Evolutionary conservation across 2,329 filamentous ascomycete genomes (phyloP), one percentile per base, ranked within the genome.

Genomic region (Didymellaceae sp.): DNA sequence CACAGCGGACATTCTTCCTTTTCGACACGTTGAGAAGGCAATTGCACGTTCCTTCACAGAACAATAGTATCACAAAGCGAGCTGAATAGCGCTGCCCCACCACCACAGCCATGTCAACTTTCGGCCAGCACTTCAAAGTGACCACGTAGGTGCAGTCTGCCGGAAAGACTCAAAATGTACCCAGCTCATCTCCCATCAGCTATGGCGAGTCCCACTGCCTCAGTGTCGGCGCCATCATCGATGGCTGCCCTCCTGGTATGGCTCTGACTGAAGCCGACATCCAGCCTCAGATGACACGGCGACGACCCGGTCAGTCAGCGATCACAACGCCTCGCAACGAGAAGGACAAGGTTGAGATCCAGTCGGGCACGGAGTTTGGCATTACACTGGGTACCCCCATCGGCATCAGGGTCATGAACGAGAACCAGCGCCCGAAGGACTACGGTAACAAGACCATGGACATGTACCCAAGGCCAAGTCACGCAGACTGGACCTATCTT

Each of bases 401-500:
- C 70, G 89, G 84, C 53, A 84, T 97, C 77, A 78, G 89, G 52
- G 92, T 97, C 33, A 82, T 86, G 74, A 97, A 97, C 75, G 87
- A 97, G 79, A 92, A 97, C 74, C 91, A 96, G 72, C 81, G 93
- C 57, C 93, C 92, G 28, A 86, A 90, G 71, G 94, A 99, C 79
- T 97, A 97, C 76, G 89, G 89, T 48, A 84, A 86, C 76, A 84
- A 85, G 71, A 96, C 92, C 22, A 97, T 97, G 85, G 90, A 97
- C 75, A 78, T 86, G 56, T 97, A 88, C 81, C 94, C 94, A 4
- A 84, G 94, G 42, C 94, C 93, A 26, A 91, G 86, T 71, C 94
- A 97, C 76, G 93, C 94, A 53, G 93, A 97, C 77, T 97, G 89
- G 85, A 97, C 94, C 54, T 97, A 97, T 77, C 82, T 96, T 54